Base-by-base conservation (phyloP, 768 basidiomycete genomes). In the Leccinum incarnatum region DNA sequence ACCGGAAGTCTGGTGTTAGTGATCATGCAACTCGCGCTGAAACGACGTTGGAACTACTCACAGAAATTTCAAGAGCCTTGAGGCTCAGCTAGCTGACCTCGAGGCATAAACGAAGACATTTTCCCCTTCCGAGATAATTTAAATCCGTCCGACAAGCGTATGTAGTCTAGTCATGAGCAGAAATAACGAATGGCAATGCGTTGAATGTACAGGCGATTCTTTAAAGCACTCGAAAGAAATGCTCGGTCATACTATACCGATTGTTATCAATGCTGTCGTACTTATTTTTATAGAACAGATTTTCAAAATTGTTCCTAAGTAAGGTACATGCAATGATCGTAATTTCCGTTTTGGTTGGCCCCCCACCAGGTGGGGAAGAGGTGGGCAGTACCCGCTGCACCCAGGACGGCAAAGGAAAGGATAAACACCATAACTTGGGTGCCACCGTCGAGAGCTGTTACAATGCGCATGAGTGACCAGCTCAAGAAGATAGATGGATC, bases 341-440 rank as follows among this genome's bases (percentile, higher is more conserved):
- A 75, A 65, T 77, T 74, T 65, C 80, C 81, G 37, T 65, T 68
- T 56, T 83, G 81, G 65, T 84, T 82, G 5, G 82, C 82, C 17
- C 81, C 81, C 83, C 81, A 83, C 83, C 83, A 83, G 54, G 74
- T 59, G 15, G 83, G 80, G 72, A 83, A 84, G 27, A 80, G 62
- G 62, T 82, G 79, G 0, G 80, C 66, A 1, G 70, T 66, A 8
- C 83, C 82, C 4, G 78, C 74, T 8, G 78, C 82, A 12, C 84
- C 84, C 57, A 78, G 78, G 1, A 84, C 80, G 0, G 81, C 73
- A 56, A 76, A 77, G 1, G 83, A 80, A 9, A 80, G 69, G 29
- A 84, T 75, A 64, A 83, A 82, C n/a, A 81, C 77, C 80, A 83
- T 82, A 23, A 84, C 81, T 67, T 83, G 75, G 1, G 71, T 68